Percentiles rank a stretch among this genome's conserved stretches.
Conservation (phyloP, 768 basidiomycete species). For the Naganishia antarctica region DNA sequence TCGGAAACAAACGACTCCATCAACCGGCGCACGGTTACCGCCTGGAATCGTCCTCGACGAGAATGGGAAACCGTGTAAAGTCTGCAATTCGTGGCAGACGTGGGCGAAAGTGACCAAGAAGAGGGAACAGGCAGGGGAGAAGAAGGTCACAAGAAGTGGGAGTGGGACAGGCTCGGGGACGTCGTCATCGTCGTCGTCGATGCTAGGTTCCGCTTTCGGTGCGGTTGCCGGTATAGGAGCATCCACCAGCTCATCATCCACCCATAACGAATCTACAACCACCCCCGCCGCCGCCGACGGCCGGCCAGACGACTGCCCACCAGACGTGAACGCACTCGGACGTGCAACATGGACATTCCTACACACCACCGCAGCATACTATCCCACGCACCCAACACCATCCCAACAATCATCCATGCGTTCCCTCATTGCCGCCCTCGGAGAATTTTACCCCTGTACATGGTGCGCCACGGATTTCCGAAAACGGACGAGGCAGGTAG, state of each 20-base stretch:
- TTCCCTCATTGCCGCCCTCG: slow-evolving; percentile 68
- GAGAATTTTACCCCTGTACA: slow-evolving; percentile 79
- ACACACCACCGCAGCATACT: slow-evolving; percentile 91
- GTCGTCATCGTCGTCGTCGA: slow-evolving; percentile 56
- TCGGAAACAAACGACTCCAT: background rate
- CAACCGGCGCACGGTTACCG: slow-evolving; percentile 52
- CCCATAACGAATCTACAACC: no score
- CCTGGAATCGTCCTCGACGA: slow-evolving; percentile 84
- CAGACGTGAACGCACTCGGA: slow-evolving; percentile 83
- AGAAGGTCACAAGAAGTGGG: no score
- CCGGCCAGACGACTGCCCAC: slow-evolving; percentile 65
- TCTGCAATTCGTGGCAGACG: slow-evolving; percentile 55
- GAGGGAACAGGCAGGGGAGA: slow-evolving; percentile 22
- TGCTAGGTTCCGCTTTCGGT: slow-evolving; percentile 41
- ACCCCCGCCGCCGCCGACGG: background rate
- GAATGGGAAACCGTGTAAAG: slow-evolving; percentile 92
- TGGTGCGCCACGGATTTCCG: slow-evolving; percentile 81
- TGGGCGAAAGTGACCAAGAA: slow-evolving; percentile 37
- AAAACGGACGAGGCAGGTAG: slow-evolving; percentile 60
- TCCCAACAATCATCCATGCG: slow-evolving; percentile 79
- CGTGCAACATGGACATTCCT: slow-evolving; percentile 95
- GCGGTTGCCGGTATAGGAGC: no score
- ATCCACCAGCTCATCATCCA: no score
- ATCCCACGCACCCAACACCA: slow-evolving; percentile 72
- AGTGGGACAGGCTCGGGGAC: no score